A percentile compares a stretch with the other conserved stretches of the same genome.
These are phyloP conservation scores for Nematocida sp. DNA, from an alignment of 371 early-diverging fungal species.

Conservation along the genomic window DNA sequence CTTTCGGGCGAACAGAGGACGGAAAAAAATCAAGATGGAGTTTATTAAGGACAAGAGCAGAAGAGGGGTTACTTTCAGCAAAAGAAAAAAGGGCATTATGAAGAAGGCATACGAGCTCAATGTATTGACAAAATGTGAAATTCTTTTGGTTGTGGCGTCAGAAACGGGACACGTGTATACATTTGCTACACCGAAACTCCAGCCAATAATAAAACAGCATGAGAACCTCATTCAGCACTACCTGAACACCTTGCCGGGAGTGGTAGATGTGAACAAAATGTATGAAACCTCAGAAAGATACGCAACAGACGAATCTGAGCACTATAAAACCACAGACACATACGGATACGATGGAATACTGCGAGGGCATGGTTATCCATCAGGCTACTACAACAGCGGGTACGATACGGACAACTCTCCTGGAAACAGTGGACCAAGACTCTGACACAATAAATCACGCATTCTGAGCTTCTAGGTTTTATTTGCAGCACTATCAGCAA, in stretches of 20 bases:
- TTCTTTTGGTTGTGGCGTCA: slow-evolving; percentile 85
- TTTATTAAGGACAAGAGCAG: slow-evolving; percentile 86
- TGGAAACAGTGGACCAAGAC: neutral
- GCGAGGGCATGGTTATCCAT: slow-evolving; percentile 16
- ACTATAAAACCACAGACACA: slow-evolving; percentile 26
- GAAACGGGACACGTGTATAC: slow-evolving; percentile 89
- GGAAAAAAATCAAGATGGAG: slow-evolving; percentile 83
- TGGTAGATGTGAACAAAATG: slow-evolving; percentile 27
- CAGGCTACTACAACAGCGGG: slow-evolving; percentile 47
- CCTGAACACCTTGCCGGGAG: slow-evolving; percentile 67
- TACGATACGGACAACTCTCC: slow-evolving; percentile 36
- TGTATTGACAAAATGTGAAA: slow-evolving; percentile 88
- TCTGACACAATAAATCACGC: neutral
- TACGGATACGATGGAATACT: slow-evolving; percentile 46
- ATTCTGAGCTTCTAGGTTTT: neutral
- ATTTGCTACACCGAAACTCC: slow-evolving; percentile 86
- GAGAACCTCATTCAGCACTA: slow-evolving; percentile 85
- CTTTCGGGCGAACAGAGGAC: slow-evolving; percentile 62
- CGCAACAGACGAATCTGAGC: slow-evolving; percentile 4
- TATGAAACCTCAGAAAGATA: slow-evolving; percentile 47
- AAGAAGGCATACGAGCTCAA: slow-evolving; percentile 93
- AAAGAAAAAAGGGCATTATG: slow-evolving; percentile 95
- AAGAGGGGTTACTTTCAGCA: slow-evolving; percentile 89
- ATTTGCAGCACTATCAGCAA: neutral
- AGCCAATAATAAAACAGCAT: slow-evolving; percentile 80